A percentile compares a stretch with the other conserved stretches of the same genome.
These are phyloP conservation scores for Moesziomyces parantarcticus DNA, from an alignment of 1,284 basidiomycete genomes.

Conservation along the genomic window DNA sequence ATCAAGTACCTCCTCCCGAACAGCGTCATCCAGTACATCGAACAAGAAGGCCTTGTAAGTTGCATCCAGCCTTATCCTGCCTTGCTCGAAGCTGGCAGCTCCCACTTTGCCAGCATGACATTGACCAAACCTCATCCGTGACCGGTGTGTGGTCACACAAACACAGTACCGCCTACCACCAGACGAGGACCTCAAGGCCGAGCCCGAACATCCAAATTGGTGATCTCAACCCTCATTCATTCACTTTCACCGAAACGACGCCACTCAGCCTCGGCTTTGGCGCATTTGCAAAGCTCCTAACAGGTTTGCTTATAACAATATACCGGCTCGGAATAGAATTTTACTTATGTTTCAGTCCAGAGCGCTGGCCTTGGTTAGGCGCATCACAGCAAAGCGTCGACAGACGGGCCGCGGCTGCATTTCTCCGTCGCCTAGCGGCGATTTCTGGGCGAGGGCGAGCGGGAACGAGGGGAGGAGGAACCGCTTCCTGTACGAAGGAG, in stretches of 20 bases:
- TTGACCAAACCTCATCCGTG: neutral
- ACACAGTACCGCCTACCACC: conserved; percentile 36
- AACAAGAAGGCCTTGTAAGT: conserved; percentile 74
- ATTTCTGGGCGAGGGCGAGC: neutral
- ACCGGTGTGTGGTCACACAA: neutral
- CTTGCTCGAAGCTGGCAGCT: too few species aligned
- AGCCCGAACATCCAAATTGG: conserved; percentile 44
- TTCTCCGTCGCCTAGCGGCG: neutral
- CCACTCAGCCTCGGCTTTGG: neutral
- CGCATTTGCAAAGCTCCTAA: too few species aligned
- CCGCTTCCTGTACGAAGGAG: neutral
- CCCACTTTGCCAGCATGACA: neutral
- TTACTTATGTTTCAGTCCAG: neutral
- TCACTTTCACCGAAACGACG: too few species aligned
- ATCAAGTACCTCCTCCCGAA: conserved; percentile 92
- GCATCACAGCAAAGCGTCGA: too few species aligned
- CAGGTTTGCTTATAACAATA: neutral
- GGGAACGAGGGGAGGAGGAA: neutral
- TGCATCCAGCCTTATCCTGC: neutral
- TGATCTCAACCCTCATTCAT: neutral
- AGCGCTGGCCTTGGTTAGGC: too few species aligned
- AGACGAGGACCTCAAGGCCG: conserved; percentile 33
- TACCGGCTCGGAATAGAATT: neutral
- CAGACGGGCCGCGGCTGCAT: too few species aligned
- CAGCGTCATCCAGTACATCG: conserved; percentile 94